Evolutionary conservation across 1,139 yeast species (phyloP).

Genomic region (Saccharomycopsis hybrid): DNA sequence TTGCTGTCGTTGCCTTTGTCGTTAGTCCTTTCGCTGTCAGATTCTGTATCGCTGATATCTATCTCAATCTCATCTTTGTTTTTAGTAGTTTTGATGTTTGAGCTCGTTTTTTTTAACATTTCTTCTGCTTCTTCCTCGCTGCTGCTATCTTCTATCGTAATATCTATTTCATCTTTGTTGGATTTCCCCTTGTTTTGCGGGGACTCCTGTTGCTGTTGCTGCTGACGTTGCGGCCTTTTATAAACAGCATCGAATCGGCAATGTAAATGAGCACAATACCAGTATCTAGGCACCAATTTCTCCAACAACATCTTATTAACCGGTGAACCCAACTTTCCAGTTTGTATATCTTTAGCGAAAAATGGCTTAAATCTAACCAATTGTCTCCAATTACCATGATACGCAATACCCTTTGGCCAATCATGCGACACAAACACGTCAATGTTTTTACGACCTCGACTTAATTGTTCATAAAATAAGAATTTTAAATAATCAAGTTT

Average conservation of each 20-base stretch:
- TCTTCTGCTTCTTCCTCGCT: conserved; percentile 16
- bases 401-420: conserved; percentile 85
- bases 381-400: conserved; percentile 48
- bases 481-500: conserved; percentile 57
- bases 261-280: conserved; percentile 93
- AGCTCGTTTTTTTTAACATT: conserved; percentile 19
- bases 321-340: conserved; percentile 68
- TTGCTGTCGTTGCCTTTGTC: conserved; percentile 1
- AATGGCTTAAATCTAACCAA: conserved; percentile 58
- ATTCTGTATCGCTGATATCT: conserved; percentile 32
- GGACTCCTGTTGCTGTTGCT: not conserved
- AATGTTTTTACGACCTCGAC: conserved; percentile 22
- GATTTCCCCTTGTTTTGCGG: conserved; percentile 10
- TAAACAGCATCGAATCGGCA: conserved; percentile 55
- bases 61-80: conserved; percentile 37
- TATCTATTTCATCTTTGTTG: conserved; percentile 9
- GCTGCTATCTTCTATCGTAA: conserved; percentile 11
- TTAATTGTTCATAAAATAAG: conserved; percentile 28
- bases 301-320: conserved; percentile 52
- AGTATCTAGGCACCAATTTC: conserved; percentile 53
- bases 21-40: conserved; percentile 21
- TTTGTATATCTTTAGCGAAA: conserved; percentile 56
- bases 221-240: conserved; percentile 17
- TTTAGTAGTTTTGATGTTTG: conserved; percentile 15
- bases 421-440: conserved; percentile 77